A percentile compares a stretch with the other conserved stretches of the same genome.
phyloP scores from a whole-genome alignment of 2,329 filamentous ascomycete species.

The Trichoderma citrinoviride region DNA sequence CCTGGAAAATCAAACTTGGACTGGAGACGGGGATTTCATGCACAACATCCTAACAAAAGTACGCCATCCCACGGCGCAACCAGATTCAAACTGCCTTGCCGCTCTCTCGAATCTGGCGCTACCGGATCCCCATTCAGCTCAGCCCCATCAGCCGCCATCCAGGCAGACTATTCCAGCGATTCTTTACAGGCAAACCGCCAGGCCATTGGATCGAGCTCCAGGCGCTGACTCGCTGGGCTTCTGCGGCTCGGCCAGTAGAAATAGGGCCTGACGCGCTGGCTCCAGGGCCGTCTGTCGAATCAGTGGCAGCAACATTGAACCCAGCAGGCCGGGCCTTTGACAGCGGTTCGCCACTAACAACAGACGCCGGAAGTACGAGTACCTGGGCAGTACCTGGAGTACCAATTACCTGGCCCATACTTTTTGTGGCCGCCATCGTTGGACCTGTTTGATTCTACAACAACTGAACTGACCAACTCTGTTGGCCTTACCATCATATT shows the following conservation, averaged over 20 bases:
- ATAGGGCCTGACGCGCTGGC: slow-evolving; percentile 38
- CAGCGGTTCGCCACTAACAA: slow-evolving; percentile 18
- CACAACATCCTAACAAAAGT: background rate
- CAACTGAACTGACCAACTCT: background rate
- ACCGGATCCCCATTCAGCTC: background rate
- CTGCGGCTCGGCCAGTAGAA: slow-evolving; percentile 33
- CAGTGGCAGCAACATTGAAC: background rate
- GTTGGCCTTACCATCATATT: background rate
- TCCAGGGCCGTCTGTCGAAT: slow-evolving; percentile 28
- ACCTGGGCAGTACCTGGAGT: background rate
- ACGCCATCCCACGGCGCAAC: background rate
- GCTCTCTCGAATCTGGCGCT: slow-evolving; percentile 14
- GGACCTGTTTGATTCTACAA: background rate
- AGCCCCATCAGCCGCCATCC: slow-evolving; percentile 8
- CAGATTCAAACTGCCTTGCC: slow-evolving; percentile 5
- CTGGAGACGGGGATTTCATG: slow-evolving; percentile 8
- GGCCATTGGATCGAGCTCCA: slow-evolving; percentile 11
- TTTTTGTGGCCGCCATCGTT: too few relatives aligned
- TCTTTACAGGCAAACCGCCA: background rate
- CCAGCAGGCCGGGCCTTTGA: background rate
- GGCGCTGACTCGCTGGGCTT: slow-evolving; percentile 33
- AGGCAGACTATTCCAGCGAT: background rate
- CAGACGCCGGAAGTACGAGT: background rate
- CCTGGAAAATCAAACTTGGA: background rate
- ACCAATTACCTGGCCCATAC: too few relatives aligned